phyloP scores from a whole-genome alignment of 129 eudicot species.

The Glebionis coronaria region DNA sequence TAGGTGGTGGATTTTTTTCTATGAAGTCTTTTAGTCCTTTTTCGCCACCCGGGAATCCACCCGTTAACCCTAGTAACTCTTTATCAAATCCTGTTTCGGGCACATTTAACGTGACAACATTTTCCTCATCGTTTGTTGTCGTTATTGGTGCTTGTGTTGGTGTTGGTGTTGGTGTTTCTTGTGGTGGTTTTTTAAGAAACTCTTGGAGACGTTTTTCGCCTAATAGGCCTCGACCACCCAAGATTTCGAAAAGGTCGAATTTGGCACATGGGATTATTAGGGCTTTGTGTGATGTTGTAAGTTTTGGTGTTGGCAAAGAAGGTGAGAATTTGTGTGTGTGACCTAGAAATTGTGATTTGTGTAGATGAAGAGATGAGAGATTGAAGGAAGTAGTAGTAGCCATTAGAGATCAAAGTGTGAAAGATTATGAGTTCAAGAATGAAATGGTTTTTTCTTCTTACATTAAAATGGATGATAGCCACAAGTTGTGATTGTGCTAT shows the following conservation, averaged over 20 bases:
- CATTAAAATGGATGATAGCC: conserved; percentile 28
- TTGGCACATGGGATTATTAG: conserved; percentile 48
- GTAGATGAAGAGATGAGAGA: conserved; percentile 45
- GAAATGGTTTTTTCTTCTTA: conserved; percentile 17
- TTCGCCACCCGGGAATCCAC: conserved; percentile 97
- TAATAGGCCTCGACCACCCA: conserved; percentile 87
- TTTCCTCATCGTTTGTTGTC: conserved; percentile 20
- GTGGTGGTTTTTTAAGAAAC: conserved; percentile 50
- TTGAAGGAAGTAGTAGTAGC: conserved; percentile 45
- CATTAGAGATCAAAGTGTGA: conserved; percentile 32
- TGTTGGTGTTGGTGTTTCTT: conserved; percentile 35
- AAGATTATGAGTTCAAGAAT: conserved; percentile 10
- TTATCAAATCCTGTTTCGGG: conserved; percentile 73
- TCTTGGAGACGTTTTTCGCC: conserved; percentile 72
- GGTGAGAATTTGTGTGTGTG: conserved; percentile 37
- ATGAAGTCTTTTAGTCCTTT: conserved; percentile 71
- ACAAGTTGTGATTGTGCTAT: conserved; percentile 31
- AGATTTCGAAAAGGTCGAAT: conserved; percentile 66
- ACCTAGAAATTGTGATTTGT: conserved; percentile 64
- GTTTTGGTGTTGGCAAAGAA: conserved; percentile 28
- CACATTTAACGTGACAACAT: background rate
- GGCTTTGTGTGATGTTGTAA: conserved; percentile 13
- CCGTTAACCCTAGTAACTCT: conserved; percentile 77
- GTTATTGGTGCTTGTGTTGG: conserved; percentile 28
- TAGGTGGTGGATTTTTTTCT: conserved; percentile 80